Base-by-base conservation (phyloP, 306 rosid species). In the Coriaria nepalensis region DNA sequence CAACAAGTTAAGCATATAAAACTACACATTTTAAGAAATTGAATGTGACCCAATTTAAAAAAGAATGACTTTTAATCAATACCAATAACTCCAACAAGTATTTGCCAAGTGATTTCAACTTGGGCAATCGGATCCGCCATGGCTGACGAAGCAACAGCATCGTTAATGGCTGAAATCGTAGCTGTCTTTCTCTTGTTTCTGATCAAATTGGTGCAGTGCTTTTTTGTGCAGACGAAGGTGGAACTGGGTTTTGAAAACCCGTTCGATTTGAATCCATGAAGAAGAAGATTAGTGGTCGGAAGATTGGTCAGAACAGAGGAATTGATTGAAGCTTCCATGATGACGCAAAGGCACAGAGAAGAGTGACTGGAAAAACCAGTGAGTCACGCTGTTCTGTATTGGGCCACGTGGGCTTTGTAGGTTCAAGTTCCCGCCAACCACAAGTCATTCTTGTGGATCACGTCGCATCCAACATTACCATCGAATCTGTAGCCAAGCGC, bases 301-400 rank as follows among this genome's bases (percentile, higher is more conserved):
- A 67, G 43, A 12, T 11, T 5, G 54, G 40, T 37, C 43, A 50
- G 44, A n/a, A 54, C 36, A 34, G 65, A 37, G 33, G 69, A 57
- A 52, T 61, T 49, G 20, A 42, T 20, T 7, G 61, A 62, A 15
- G 69, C 59, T 47, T 79, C 82, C 96, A 82, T 78, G 41, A 6
- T 12, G 35, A 4, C 10, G 5, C 10, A 20, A 3, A 20, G 3
- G 29, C 29, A 20, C 9, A 37, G 0, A 44, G 52, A 36, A 34
- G 5, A 20, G 5, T 12, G 33, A 5, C 11, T 29, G 13, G 4
- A 39, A 6, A 6, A 6, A 35, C 11, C 8, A 20, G 29, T 12
- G 55, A 38, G 14, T 29, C 5, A 35, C 56, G 40, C 45, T 39
- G 48, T 13, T 68, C 41, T 43, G n/a, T 43, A 46, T 33, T 55